Evolutionary conservation across 2,329 filamentous ascomycete species (phyloP).

Genomic region (Fusarium chuoi): DNA sequence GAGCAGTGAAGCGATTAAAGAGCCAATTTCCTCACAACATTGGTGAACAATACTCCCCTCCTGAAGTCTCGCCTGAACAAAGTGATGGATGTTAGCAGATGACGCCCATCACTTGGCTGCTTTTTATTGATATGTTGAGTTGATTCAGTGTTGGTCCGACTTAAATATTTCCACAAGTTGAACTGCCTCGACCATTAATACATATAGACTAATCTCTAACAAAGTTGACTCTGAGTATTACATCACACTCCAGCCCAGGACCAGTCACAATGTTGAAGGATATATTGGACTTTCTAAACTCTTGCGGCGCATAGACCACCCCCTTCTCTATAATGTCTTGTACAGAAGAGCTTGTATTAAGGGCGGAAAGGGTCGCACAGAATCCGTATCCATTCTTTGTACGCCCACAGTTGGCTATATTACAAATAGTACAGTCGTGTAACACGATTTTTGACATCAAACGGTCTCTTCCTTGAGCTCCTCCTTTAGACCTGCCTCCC

Average conservation of each 20-base stretch:
- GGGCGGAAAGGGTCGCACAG: background rate
- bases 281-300: background rate
- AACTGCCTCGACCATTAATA: background rate
- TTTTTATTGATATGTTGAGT: background rate
- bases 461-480: slow-evolving; percentile 37
- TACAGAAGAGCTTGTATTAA: background rate
- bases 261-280: background rate
- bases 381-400: background rate
- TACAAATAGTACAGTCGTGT: slow-evolving; percentile 11
- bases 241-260: background rate
- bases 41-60: background rate
- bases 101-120: background rate
- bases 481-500: slow-evolving; percentile 34
- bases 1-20: background rate
- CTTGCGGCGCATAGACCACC: background rate
- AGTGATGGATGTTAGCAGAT: background rate
- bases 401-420: background rate
- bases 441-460: slow-evolving; percentile 8
- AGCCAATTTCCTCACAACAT: background rate
- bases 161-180: background rate
- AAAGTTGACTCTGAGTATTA: background rate
- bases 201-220: background rate
- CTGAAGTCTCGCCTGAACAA: background rate
- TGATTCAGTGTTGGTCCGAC: background rate
- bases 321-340: background rate